These are phyloP conservation scores for Exophiala mesophila DNA, from an alignment of 2,329 filamentous ascomycete species.

Conservation along the genomic window DNA sequence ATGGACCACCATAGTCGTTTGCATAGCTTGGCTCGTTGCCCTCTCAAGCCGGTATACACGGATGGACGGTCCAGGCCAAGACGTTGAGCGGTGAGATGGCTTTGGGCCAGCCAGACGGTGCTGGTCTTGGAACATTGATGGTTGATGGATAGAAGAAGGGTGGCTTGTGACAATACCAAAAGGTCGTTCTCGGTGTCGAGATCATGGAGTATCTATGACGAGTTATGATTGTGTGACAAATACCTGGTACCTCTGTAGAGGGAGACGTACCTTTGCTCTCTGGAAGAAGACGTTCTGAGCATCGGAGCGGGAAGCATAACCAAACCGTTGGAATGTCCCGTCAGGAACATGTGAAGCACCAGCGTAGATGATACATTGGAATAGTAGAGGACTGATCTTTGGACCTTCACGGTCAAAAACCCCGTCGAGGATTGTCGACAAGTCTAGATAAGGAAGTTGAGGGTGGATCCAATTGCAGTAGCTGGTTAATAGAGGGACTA, in stretches of 20 bases:
- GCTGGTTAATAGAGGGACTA: constrained; percentile 74
- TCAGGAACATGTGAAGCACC: constrained; percentile 82
- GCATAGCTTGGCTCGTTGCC: constrained; percentile 72
- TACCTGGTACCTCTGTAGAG: background rate
- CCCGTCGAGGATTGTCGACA: constrained; percentile 52
- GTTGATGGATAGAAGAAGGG: constrained; percentile 94
- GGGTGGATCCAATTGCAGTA: constrained; percentile 88
- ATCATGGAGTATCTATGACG: constrained; percentile 70
- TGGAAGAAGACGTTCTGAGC: constrained; percentile 84
- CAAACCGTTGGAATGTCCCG: constrained; percentile 66
- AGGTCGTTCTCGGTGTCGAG: constrained; percentile 91
- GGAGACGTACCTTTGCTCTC: constrained; percentile 49
- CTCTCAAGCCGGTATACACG: constrained; percentile 66
- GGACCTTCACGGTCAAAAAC: constrained; percentile 57
- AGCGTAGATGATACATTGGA: constrained; percentile 91
- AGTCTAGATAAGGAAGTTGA: constrained; percentile 80
- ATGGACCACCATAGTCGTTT: constrained; percentile 97
- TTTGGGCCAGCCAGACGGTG: constrained; percentile 2
- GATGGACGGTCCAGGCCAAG: constrained; percentile 76
- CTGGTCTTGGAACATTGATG: constrained; percentile 81
- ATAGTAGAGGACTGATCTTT: constrained; percentile 72
- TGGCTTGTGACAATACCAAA: constrained; percentile 76
- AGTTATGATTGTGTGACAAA: background rate
- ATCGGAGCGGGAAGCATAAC: constrained; percentile 69
- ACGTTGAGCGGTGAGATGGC: constrained; percentile 64